Percentiles rank a stretch among this genome's conserved stretches.
These are phyloP conservation scores for Starmerella stellata DNA, from an alignment of 805 yeast genomes.

Conservation along the genomic window DNA sequence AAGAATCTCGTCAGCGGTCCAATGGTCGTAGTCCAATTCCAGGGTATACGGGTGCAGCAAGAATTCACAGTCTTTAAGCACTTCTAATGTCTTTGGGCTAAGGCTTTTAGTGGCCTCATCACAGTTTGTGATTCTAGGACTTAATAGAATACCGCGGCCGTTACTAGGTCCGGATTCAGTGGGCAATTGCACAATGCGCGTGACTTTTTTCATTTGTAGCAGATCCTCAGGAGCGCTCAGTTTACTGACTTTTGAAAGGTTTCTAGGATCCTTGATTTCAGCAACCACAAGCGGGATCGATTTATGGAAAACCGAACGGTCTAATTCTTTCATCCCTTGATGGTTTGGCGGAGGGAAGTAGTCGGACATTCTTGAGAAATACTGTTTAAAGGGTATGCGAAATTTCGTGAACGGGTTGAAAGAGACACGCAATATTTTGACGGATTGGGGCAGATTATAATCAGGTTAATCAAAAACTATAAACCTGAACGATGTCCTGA, in stretches of 20 bases:
- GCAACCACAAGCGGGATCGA: slow-evolving; percentile 50
- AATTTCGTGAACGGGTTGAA: too few relatives aligned
- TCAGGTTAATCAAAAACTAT: too few relatives aligned
- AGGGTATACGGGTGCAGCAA: slow-evolving; percentile 36
- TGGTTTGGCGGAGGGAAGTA: slow-evolving; percentile 42
- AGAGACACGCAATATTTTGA: too few relatives aligned
- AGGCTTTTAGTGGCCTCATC: slow-evolving; percentile 23
- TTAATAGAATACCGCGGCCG: slow-evolving; percentile 41
- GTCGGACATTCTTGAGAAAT: too few relatives aligned
- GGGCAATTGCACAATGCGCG: slow-evolving; percentile 39
- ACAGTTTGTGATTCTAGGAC: slow-evolving; percentile 26
- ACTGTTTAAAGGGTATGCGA: too few relatives aligned
- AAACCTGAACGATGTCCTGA: too few relatives aligned
- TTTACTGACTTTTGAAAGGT: slow-evolving; percentile 44
- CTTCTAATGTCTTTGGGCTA: slow-evolving; percentile 28
- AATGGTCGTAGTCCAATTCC: slow-evolving; percentile 50
- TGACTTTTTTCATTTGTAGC: slow-evolving; percentile 50
- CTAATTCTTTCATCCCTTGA: slow-evolving; percentile 45
- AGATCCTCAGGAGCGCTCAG: slow-evolving; percentile 35
- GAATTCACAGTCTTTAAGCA: slow-evolving; percentile 33
- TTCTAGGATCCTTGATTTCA: slow-evolving; percentile 45
- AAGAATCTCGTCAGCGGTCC: slow-evolving; percentile 81
- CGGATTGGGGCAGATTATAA: too few relatives aligned
- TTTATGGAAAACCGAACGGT: slow-evolving; percentile 43
- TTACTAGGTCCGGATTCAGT: slow-evolving; percentile 11